Evolutionary conservation across 768 basidiomycete genomes (phyloP), one percentile per base, ranked within the genome.

Genomic region (Mycena polygramma): DNA sequence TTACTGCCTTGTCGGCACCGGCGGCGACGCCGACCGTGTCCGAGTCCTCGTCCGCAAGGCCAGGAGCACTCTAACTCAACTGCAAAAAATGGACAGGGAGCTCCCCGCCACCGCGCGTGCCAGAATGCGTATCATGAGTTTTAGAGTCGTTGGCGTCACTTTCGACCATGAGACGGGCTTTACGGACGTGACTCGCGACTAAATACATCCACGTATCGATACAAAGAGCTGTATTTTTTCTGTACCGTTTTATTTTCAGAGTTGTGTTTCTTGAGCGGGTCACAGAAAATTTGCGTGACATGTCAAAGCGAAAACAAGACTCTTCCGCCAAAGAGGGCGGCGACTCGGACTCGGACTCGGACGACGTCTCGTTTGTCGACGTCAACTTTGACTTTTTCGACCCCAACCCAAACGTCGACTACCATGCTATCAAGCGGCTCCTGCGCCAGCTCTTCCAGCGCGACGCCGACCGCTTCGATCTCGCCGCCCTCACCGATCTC

Each of bases 361-460:
- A 79, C 49, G 79, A 81, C 52, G 85, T 84, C 71, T 79, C 77
- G 57, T 86, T 92, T 75, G 86, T 97, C 81, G 88, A 97, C 80
- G 92, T 97, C 73, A 92, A 93, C 76, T 98, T 99, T 76, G 96
- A 98, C 73, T 99, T 98, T 79, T 97, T 94, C 86, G 92, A 94
- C 79, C 90, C 94, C 8, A 92, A 94, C 73, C 89, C 93, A 4
- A 86, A 79, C 30, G 81, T 94, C 75, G 97, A 99, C 82, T 98
- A 93, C 78, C 91, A 93, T 71, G 95, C 96, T 2, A 84, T 97
- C 76, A 93, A 94, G 64, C 88, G 93, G 0, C 86, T 95, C 2
- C 79, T 93, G 17, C 77, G 77, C 0, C 93, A 94, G 79, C 89
- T 94, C 35, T 90, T 95, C 73, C 86, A 90, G 30, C 81, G 84